Percentiles rank a stretch among this genome's conserved stretches.
phyloP scores from a whole-genome alignment of 192 early-diverging fungal genomes.

The Backusella westeae region DNA sequence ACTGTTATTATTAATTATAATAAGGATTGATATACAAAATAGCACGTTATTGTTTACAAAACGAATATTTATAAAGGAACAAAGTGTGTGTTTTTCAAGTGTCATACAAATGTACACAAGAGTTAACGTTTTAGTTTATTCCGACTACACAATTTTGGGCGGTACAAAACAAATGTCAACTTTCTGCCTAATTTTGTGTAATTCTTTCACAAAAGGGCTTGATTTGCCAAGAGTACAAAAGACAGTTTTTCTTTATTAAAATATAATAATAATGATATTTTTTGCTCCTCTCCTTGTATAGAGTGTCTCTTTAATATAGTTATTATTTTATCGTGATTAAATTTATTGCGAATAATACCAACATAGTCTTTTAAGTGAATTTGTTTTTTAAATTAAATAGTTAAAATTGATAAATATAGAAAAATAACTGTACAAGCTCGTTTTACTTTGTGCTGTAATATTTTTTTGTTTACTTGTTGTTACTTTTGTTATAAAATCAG shows the following conservation, averaged over 20 bases:
- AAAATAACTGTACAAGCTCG: neutral
- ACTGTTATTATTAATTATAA: neutral
- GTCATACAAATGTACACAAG: neutral
- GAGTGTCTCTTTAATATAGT: neutral
- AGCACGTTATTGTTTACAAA: neutral
- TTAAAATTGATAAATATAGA: neutral
- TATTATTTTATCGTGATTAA: constrained; percentile 1
- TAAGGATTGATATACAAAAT: neutral
- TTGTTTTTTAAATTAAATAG: constrained; percentile 9
- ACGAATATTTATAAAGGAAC: neutral
- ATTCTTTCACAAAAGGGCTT: neutral
- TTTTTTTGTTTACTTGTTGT: neutral
- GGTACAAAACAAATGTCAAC: neutral
- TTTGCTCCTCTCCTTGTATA: neutral
- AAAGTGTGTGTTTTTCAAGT: neutral
- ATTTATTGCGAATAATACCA: constrained; percentile 1
- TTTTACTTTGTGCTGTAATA: constrained; percentile 2
- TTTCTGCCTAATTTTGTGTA: neutral
- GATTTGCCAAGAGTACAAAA: neutral
- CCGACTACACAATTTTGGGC: neutral
- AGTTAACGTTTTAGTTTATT: neutral
- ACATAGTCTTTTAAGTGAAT: neutral
- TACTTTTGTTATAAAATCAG: neutral
- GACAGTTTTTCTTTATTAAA: neutral
- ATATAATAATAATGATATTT: neutral